Conservation (phyloP, 176 grass and related monocot species). For the Tillandsia leiboldiana region DNA sequence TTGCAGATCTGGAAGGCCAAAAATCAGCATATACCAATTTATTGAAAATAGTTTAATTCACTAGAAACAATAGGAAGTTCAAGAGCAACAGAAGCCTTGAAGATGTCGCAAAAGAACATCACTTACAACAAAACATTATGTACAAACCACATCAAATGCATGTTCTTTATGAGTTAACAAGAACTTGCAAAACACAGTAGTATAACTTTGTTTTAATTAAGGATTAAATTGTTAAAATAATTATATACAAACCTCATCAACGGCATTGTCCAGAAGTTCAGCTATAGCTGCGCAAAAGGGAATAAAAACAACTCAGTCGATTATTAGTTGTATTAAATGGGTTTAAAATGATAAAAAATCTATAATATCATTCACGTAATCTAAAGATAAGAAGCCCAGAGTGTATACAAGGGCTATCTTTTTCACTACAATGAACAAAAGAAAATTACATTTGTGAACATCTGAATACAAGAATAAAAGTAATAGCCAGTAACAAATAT, state of each 20-base stretch:
- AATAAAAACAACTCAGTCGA: slow-evolving; percentile 15
- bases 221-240: background rate
- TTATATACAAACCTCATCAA: slow-evolving; percentile 72
- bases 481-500: too few species aligned
- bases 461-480: too few species aligned
- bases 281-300: slow-evolving; percentile 61
- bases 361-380: too few species aligned
- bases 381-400: too few species aligned
- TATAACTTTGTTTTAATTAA: background rate
- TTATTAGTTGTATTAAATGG: background rate
- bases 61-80: background rate
- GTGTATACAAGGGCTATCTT: too few species aligned
- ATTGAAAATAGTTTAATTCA: background rate
- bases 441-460: too few species aligned
- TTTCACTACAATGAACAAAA: too few species aligned
- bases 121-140: background rate
- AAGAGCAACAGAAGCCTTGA: background rate
- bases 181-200: too few species aligned
- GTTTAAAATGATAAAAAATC: background rate
- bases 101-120: background rate
- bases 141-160: background rate
- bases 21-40: slow-evolving; percentile 22
- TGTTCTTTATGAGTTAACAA: too few species aligned
- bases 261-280: slow-evolving; percentile 95
- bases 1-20: slow-evolving; percentile 49